These are phyloP conservation scores for Mycena floridula DNA, from an alignment of 768 basidiomycete species.

Conservation along the genomic window DNA sequence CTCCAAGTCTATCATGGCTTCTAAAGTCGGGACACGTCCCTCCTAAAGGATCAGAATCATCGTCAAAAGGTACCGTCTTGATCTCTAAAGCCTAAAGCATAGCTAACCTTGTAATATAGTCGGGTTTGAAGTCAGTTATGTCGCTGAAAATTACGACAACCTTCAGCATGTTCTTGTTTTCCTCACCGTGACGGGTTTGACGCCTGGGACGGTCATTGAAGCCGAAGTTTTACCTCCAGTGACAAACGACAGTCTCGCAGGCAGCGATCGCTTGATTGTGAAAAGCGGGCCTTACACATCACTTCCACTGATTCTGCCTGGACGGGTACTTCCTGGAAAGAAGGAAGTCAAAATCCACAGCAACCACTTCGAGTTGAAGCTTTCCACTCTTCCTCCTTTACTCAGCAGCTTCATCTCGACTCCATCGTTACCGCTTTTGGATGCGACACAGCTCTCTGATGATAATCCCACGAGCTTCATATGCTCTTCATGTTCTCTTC, in stretches of 20 bases:
- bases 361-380: conserved; percentile 69
- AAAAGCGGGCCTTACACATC: conserved; percentile 55
- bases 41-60: background rate
- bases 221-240: conserved; percentile 59
- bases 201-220: conserved; percentile 46
- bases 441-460: conserved; percentile 57
- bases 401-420: conserved; percentile 17
- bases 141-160: conserved; percentile 81
- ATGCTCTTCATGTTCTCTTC: conserved; percentile 76
- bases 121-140: conserved; percentile 42
- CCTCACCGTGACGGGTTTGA: conserved; percentile 48
- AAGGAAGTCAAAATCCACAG: conserved; percentile 51
- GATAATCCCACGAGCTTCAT: conserved; percentile 60
- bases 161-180: conserved; percentile 77
- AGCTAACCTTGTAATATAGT: conserved; percentile 9
- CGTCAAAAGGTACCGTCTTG: conserved; percentile 2
- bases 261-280: conserved; percentile 55
- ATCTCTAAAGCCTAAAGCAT: background rate
- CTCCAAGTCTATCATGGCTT: conserved; percentile 57
- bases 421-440: conserved; percentile 44
- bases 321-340: conserved; percentile 51
- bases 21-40: conserved; percentile 20
- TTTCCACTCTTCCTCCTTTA: conserved; percentile 30
- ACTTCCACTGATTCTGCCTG: conserved; percentile 49
- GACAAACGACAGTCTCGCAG: conserved; percentile 28